phyloP scores from a whole-genome alignment of 2,329 filamentous ascomycete species.

The Diplodia sapinea region DNA sequence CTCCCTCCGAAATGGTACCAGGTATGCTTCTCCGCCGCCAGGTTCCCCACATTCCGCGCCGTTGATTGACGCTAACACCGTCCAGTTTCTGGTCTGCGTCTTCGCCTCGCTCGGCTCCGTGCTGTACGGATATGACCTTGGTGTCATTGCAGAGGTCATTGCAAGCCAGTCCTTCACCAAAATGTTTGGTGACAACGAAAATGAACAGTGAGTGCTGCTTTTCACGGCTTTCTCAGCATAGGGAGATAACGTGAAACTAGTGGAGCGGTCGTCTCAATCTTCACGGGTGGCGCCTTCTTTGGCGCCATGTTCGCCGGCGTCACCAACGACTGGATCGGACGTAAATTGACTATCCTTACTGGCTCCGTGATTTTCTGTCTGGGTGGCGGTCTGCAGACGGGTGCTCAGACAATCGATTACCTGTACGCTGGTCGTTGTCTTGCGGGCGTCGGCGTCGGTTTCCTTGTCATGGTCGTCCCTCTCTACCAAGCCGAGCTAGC shows the following conservation, averaged over 20 bases:
- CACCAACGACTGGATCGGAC: conserved; percentile 67
- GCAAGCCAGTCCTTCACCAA: conserved; percentile 50
- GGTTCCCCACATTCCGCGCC: not conserved
- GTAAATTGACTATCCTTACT: conserved; percentile 72
- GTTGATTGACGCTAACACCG: not conserved
- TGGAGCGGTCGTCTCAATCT: conserved; percentile 76
- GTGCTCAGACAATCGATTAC: conserved; percentile 63
- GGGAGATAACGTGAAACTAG: conserved; percentile 43
- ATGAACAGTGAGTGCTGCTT: conserved; percentile 43
- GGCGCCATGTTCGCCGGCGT: conserved; percentile 70
- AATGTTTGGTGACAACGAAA: conserved; percentile 49
- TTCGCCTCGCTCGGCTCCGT: conserved; percentile 66
- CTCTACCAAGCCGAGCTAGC: conserved; percentile 81
- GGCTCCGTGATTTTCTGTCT: conserved; percentile 75
- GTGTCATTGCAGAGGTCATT: conserved; percentile 65
- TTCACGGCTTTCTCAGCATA: not conserved
- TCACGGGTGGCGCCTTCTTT: conserved; percentile 77
- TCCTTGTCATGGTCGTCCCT: conserved; percentile 69
- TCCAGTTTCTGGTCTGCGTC: conserved; percentile 62
- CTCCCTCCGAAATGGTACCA: conserved; percentile 65
- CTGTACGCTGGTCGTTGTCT: conserved; percentile 74
- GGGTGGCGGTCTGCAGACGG: conserved; percentile 76
- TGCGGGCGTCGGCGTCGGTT: conserved; percentile 69
- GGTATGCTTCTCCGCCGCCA: conserved; percentile 39
- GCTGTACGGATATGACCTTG: conserved; percentile 65